Evolutionary conservation across 257 asterid genomes (phyloP), one percentile per base, ranked within the genome.

Genomic region (Perilla frutescens): DNA sequence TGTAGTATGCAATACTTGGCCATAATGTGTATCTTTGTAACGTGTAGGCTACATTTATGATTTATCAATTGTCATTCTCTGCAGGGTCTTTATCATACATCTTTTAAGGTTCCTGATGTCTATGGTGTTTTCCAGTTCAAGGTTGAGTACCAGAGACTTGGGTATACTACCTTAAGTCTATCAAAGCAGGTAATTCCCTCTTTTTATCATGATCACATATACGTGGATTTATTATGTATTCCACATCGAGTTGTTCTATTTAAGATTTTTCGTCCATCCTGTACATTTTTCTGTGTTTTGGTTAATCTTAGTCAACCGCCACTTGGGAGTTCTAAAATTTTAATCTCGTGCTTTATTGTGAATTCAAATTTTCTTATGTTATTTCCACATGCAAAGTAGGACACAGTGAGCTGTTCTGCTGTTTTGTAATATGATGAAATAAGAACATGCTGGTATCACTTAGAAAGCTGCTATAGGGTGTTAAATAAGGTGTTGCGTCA

Each of bases 61-160:
- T 64, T 26, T 31, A 31, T 48, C 58, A 48, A 66, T 29, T 10
- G 5, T 29, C 76, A 77, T 75, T 81, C 50, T 57, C 70, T 76
- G 14, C 87, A 93, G 98, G 98, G 96, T 34, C 79, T 84, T 39
- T 87, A 86, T 73, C 71, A 83, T 79, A 80, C 98, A 36, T 85
- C 96, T 44, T 86, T 93, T 88, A 93, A 89, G 82, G 96, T 93
- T 40, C 98, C 98, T 34, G 97, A 93, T 83, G 98, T 89, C 65
- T 93, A 93, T 83, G 98, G 98, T 59, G 98, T 91, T 55, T 93
- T 93, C 85, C 97, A 93, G 79, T 93, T 93, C 85, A 91, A 93
- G 87, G 88, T 93, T 61, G 97, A 93, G 76, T 93, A 93, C 76
- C 84, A 85, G 77, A 89, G 90, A 77, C 92, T 93, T 77, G 98